A percentile compares a stretch with the other conserved stretches of the same genome.
Conservation (phyloP, 805 yeast species). For the Sugiyamaella lignohabitans region DNA sequence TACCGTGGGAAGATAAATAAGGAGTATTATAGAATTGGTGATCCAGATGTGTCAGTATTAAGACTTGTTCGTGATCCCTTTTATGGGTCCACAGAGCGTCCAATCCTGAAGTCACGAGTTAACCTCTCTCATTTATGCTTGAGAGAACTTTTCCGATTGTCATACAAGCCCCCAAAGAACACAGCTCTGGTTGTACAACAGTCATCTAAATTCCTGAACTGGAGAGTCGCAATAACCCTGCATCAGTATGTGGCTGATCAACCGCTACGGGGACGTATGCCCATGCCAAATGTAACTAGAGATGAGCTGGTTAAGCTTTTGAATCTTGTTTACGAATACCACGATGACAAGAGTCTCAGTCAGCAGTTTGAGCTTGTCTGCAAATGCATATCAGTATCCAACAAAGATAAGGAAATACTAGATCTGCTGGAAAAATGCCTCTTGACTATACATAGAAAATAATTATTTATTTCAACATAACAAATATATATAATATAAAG, state of each 20-base stretch:
- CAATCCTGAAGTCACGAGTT: conserved; percentile 39
- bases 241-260: conserved; percentile 60
- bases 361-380: conserved; percentile 12
- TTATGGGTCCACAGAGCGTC: conserved; percentile 59
- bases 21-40: conserved; percentile 19
- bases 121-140: conserved; percentile 52
- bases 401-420: conserved; percentile 7
- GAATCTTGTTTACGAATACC: conserved; percentile 8
- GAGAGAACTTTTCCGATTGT: conserved; percentile 41
- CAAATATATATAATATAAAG: neutral
- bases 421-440: conserved; percentile 7
- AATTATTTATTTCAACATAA: neutral
- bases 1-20: conserved; percentile 39
- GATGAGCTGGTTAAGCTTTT: conserved; percentile 45
- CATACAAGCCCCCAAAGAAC: conserved; percentile 20
- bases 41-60: conserved; percentile 37
- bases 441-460: neutral
- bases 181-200: conserved; percentile 23
- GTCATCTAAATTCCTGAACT: conserved; percentile 44
- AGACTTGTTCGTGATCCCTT: conserved; percentile 41
- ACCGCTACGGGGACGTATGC: conserved; percentile 51
- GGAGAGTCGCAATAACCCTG: conserved; percentile 55
- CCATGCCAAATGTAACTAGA: conserved; percentile 60
- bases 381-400: conserved; percentile 9
- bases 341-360: neutral